phyloP scores from a whole-genome alignment of 148 eudicot genomes.

The Simmondsia chinensis region DNA sequence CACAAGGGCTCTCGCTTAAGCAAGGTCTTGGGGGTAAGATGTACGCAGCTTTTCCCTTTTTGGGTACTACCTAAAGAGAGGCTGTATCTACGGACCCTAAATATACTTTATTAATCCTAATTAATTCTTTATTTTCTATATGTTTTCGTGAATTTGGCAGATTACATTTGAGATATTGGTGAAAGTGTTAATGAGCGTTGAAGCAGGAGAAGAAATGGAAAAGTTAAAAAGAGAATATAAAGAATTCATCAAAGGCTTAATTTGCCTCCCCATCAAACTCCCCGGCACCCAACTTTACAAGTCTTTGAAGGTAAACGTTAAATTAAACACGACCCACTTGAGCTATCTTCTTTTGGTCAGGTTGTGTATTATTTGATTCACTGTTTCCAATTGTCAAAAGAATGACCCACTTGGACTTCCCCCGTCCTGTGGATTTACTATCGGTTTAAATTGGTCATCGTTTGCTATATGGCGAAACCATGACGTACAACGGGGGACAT shows the following conservation, averaged over 20 bases:
- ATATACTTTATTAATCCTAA: neutral
- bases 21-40: too few species aligned
- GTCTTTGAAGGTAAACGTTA: constrained; percentile 55
- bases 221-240: constrained; percentile 56
- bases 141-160: constrained; percentile 14
- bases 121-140: neutral
- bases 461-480: too few species aligned
- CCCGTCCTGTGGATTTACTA: too few species aligned
- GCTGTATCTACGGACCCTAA: too few species aligned
- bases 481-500: too few species aligned
- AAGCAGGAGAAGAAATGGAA: constrained; percentile 65
- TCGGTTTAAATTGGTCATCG: too few species aligned
- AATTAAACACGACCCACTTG: too few species aligned
- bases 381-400: neutral
- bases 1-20: too few species aligned
- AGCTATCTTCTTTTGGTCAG: neutral
- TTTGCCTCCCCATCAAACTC: constrained; percentile 75
- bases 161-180: constrained; percentile 78
- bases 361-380: neutral
- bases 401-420: too few species aligned
- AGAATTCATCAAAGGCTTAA: constrained; percentile 80
- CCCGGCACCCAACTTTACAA: constrained; percentile 76
- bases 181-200: constrained; percentile 54
- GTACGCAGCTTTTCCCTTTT: too few species aligned
- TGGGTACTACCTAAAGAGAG: too few species aligned